Evolutionary conservation across 2,329 filamentous ascomycete species (phyloP), one percentile per base, ranked within the genome.

Genomic region (Trichoderma harzianum): DNA sequence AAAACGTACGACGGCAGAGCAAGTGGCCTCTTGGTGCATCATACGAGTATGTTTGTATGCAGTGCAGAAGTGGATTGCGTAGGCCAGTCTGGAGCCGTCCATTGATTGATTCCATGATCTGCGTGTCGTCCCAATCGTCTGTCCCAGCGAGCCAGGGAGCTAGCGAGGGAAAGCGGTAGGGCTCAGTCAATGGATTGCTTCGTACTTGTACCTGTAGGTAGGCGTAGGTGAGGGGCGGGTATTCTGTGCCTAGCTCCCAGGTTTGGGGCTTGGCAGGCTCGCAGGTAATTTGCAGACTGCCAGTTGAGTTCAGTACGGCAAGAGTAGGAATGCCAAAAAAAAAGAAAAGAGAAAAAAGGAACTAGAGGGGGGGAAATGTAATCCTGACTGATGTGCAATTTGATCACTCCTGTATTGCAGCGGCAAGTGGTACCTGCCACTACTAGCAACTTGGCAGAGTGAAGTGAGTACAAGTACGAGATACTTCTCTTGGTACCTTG

Each of bases 1-100:
- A 12, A 51, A 69, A 69, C 66, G 34, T 69, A 69, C 66, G 66
- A 69, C 66, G 36, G 28, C 55, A 69, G 12, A 69, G 51, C n/a
- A 57, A 47, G 66, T 36, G 64, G 65, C 26, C 65, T 47, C 36
- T 32, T 51, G 26, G 2, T 51, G 36, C 43, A 65, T 65, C 66
- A 32, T 61, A 69, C 28, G 39, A 43, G 39, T 43, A 43, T 43
- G 66, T 69, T 61, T 39, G 36, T 28, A 39, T 21, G 66, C 39
- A 61, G 66, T n/a, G 66, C 30, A 61, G 66, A 34, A 51, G 36
- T 58, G 65, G 53, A 68, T 58, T 39, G 55, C 24, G 36, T 18
- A 53, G 28, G 36, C 43, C 43, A 8, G 66, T 69, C 66, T 61
- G 55, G 55, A 69, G 55, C 39, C 66, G n/a, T 36, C 39, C 66